Base-by-base conservation (phyloP, 2,329 filamentous ascomycete species). In the Aspergillus sp. region DNA sequence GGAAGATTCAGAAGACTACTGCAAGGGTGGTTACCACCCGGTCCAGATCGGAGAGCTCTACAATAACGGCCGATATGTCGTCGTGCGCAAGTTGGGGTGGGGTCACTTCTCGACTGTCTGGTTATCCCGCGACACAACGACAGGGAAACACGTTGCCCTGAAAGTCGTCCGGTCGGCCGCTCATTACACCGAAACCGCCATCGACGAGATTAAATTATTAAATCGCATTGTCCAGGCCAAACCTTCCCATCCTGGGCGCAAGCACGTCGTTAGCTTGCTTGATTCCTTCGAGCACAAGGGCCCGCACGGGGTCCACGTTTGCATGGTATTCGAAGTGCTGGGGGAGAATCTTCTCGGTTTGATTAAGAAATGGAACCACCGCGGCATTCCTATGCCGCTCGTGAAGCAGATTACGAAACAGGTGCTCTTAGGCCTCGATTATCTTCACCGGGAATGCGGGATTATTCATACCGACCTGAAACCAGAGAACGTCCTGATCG, bases 331-430 rank as follows among this genome's bases (percentile, higher is more conserved):
- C 68, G 95, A 99, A 75, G 95, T 99, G 3, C 78, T 99, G 56
- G 95, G 95, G 53, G 93, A 98, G 82, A 98, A 98, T 71, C 78
- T 98, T 62, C 80, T 98, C 53, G 93, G 95, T 24, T 78, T 99
- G 71, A 97, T 99, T 82, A 98, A 98, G 85, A 88, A 91, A 68
- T 98, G 93, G 93, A 97, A 98, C 74, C 95, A 98, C 75, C 86
- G 95, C 59, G 95, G 95, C 48, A 98, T 99, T 57, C 95, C 95
- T 43, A 96, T 96, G 88, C 85, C 91, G 15, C 83, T 99, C 13
- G 95, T 98, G 73, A 97, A 97, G 81, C 95, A 98, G 75, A 99
- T 99, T 76, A 96, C 95, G 30, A 98, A 98, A 77, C 95, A 99
- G 78, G 95, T 98, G 9, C 83, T 99, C 48, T 85, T 99, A 26